Evolutionary conservation across 495 filamentous ascomycete species (phyloP).

Genomic region (Lindgomyces ingoldianus): DNA sequence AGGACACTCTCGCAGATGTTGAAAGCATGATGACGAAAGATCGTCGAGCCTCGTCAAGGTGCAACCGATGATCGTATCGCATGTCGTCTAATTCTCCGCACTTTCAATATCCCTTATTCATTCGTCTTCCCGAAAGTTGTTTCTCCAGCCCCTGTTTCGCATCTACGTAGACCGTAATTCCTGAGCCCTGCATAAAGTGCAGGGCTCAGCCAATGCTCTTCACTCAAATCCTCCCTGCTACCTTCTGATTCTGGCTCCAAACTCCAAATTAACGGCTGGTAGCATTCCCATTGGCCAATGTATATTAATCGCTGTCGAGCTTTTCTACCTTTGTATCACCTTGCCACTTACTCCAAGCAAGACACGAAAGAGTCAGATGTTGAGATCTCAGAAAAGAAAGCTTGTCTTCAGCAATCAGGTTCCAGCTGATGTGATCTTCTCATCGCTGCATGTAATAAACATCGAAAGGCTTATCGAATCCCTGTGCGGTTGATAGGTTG

Average conservation of each 20-base stretch:
- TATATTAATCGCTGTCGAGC: neutral
- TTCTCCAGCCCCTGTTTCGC: neutral
- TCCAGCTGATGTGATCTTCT: neutral
- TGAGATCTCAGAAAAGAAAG: neutral
- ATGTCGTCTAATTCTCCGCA: slow-evolving; percentile 18
- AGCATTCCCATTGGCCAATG: neutral
- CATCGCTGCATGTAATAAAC: neutral
- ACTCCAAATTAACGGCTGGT: neutral
- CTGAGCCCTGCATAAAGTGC: neutral
- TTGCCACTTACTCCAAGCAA: neutral
- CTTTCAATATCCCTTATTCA: neutral
- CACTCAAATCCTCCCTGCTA: neutral
- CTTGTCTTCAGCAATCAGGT: neutral
- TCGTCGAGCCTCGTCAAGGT: neutral
- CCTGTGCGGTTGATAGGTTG: neutral
- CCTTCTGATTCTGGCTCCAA: neutral
- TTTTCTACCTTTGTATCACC: neutral
- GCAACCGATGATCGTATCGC: slow-evolving; percentile 4
- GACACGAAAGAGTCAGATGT: neutral
- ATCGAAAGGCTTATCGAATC: neutral
- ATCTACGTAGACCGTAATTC: neutral
- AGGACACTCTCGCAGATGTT: no score
- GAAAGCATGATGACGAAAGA: slow-evolving; percentile 7
- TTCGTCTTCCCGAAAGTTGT: neutral
- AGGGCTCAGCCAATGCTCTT: neutral